Percentiles rank a stretch among this genome's conserved stretches.
Evolutionary conservation across 768 basidiomycete genomes (phyloP).

Genomic region (Boletellus ananiceps): DNA sequence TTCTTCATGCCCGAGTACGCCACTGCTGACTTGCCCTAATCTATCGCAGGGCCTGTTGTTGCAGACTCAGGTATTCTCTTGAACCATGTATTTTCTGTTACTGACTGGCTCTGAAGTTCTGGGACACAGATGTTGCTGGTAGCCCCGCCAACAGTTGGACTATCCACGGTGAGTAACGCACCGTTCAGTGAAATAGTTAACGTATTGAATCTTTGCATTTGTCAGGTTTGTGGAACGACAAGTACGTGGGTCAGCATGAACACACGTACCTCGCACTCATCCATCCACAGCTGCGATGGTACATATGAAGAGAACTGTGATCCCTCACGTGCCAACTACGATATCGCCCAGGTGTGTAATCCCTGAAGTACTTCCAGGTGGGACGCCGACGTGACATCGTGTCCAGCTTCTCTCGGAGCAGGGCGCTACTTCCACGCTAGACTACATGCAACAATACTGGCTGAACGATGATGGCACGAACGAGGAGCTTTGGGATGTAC

Average conservation of each 20-base stretch:
- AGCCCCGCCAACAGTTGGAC: conserved; percentile 71
- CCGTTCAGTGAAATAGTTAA: neutral
- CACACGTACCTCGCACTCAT: neutral
- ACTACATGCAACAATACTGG: conserved; percentile 62
- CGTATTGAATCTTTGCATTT: neutral
- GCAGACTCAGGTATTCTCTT: conserved; percentile 44
- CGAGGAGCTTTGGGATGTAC: conserved; percentile 66
- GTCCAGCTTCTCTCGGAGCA: conserved; percentile 51
- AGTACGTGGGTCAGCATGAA: conserved; percentile 33
- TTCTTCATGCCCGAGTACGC: neutral
- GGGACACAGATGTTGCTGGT: conserved; percentile 61
- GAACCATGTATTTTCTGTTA: neutral
- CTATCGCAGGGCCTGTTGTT: conserved; percentile 50
- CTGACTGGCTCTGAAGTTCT: conserved; percentile 47
- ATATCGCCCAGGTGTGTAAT: conserved; percentile 37
- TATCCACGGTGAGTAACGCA: conserved; percentile 54
- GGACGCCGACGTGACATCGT: neutral
- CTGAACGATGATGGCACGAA: conserved; percentile 54
- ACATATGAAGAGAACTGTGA: conserved; percentile 35
- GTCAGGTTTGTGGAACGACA: conserved; percentile 63
- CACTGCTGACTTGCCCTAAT: neutral
- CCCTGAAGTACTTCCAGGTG: neutral
- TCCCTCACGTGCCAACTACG: conserved; percentile 39
- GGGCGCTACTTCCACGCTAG: conserved; percentile 53
- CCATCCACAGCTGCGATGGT: conserved; percentile 48